A percentile compares a stretch with the other conserved stretches of the same genome.
Conservation (phyloP, 164 flowering plant species). For the Hamamelis virginiana region DNA sequence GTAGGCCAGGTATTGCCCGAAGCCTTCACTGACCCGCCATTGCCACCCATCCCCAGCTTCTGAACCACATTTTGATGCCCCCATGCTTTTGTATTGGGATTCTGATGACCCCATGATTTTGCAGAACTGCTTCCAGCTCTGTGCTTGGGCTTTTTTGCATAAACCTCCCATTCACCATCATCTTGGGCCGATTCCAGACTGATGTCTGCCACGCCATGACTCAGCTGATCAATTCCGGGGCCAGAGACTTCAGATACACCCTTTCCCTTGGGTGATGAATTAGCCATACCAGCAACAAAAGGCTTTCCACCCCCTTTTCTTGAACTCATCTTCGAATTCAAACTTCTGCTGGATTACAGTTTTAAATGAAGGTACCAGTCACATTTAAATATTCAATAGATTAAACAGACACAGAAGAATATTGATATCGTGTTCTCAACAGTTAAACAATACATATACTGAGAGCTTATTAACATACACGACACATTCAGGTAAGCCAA, state of each 20-base stretch:
- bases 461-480: too few relatives aligned
- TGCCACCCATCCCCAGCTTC: conserved; percentile 27
- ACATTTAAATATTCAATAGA: neutral
- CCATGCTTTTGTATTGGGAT: conserved; percentile 43
- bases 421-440: neutral
- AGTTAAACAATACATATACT: too few relatives aligned
- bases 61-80: conserved; percentile 34
- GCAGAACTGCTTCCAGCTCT: conserved; percentile 40
- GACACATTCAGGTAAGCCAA: too few relatives aligned
- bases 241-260: conserved; percentile 9
- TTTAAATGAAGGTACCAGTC: neutral
- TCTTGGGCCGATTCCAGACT: conserved; percentile 39
- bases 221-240: conserved; percentile 30
- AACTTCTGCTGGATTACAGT: neutral
- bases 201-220: conserved; percentile 26
- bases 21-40: conserved; percentile 34
- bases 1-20: conserved; percentile 31
- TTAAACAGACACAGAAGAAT: neutral
- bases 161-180: conserved; percentile 70
- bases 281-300: neutral
- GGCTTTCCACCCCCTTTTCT: conserved; percentile 18
- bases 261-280: conserved; percentile 21
- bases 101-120: conserved; percentile 40
- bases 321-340: conserved; percentile 21
- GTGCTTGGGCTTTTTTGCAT: conserved; percentile 52